Percentiles rank a stretch among this genome's conserved stretches.
Evolutionary conservation across 2,329 filamentous ascomycete genomes (phyloP).

Genomic region (Pseudocercospora fuligena): DNA sequence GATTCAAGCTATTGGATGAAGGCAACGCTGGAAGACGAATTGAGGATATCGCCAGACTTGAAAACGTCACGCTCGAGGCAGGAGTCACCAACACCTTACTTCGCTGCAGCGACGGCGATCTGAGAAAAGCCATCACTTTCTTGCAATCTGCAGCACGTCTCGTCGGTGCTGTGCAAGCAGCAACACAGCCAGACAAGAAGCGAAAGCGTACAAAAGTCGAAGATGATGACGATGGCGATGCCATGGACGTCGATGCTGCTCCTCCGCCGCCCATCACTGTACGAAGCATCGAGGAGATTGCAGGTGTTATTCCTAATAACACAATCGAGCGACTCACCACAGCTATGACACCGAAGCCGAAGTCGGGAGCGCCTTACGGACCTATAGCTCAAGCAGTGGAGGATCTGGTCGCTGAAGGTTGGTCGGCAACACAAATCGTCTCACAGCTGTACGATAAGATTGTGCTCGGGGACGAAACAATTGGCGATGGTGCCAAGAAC

Average conservation of each 20-base stretch:
- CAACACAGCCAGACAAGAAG: conserved; percentile 40
- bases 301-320: conserved; percentile 81
- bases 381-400: conserved; percentile 79
- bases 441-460: conserved; percentile 83
- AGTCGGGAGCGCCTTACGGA: conserved; percentile 65
- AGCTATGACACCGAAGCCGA: conserved; percentile 70
- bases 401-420: conserved; percentile 92
- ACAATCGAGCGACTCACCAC: conserved; percentile 73
- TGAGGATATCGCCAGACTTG: conserved; percentile 78
- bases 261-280: conserved; percentile 64
- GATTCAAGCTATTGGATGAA: conserved; percentile 94
- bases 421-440: conserved; percentile 90
- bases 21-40: conserved; percentile 79
- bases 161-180: conserved; percentile 65
- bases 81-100: conserved; percentile 85
- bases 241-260: conserved; percentile 53
- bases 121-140: conserved; percentile 95
- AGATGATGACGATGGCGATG: conserved; percentile 67
- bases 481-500: conserved; percentile 86
- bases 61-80: conserved; percentile 75
- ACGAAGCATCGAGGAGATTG: conserved; percentile 88
- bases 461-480: conserved; percentile 76
- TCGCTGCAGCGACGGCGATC: conserved; percentile 86
- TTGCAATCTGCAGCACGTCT: conserved; percentile 91
- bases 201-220: conserved; percentile 58